Evolutionary conservation across 768 basidiomycete genomes (phyloP).

Genomic region (Naganishia kalamii): DNA sequence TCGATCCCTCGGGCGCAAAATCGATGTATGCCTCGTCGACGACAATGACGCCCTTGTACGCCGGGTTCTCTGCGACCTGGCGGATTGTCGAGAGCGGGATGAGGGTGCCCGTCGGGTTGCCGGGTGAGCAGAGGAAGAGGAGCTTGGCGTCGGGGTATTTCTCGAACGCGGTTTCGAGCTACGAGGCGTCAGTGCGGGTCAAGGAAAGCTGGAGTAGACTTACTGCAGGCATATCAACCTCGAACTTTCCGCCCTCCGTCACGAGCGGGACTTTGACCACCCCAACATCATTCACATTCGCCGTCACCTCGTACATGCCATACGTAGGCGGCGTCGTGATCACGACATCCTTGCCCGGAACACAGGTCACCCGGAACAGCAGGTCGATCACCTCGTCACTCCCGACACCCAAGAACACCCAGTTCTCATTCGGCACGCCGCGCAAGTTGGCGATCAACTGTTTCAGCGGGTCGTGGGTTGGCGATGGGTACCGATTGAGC

Average conservation of each 20-base stretch:
- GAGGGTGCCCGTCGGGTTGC: constrained; percentile 88
- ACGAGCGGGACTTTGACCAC: constrained; percentile 69
- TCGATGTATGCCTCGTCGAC: constrained; percentile 98
- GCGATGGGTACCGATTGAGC: constrained; percentile 89
- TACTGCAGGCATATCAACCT: constrained; percentile 67
- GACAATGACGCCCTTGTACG: constrained; percentile 83
- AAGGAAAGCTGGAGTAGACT: constrained; percentile 29
- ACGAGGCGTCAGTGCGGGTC: neutral
- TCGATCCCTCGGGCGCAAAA: constrained; percentile 61
- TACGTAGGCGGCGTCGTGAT: constrained; percentile 91
- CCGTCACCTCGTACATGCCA: constrained; percentile 93
- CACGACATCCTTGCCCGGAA: constrained; percentile 71
- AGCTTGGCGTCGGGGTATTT: constrained; percentile 76
- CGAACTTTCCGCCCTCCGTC: constrained; percentile 79
- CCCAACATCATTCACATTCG: constrained; percentile 87
- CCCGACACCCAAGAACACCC: constrained; percentile 91
- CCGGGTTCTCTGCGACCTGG: constrained; percentile 64
- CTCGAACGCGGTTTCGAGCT: constrained; percentile 67
- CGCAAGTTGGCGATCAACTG: constrained; percentile 66
- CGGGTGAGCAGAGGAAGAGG: constrained; percentile 90
- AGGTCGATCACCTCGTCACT: constrained; percentile 95
- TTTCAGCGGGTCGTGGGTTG: constrained; percentile 76
- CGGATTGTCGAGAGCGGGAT: constrained; percentile 67
- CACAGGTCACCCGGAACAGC: constrained; percentile 80
- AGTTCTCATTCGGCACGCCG: constrained; percentile 57